phyloP scores from a whole-genome alignment of 176 grass and related monocot species.

The Avena insularis region DNA sequence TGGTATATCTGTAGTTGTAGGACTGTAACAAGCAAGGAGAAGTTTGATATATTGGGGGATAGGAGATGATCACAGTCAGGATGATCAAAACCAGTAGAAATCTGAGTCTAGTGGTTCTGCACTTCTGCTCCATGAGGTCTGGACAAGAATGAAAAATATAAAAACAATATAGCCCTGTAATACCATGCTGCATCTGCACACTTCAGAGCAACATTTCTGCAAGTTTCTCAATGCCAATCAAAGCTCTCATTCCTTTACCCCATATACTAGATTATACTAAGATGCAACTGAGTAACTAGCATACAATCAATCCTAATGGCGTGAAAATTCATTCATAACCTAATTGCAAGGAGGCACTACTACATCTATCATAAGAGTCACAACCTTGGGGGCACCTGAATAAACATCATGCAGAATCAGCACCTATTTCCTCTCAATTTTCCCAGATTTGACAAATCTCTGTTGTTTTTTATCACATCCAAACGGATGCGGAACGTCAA shows the following conservation, averaged over 20 bases:
- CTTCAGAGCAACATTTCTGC: background rate
- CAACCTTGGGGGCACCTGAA: background rate
- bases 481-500: background rate
- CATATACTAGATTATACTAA: background rate
- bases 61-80: background rate
- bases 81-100: background rate
- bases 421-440: background rate
- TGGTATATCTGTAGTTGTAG: background rate
- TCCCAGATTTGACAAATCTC: background rate
- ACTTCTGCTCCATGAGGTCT: background rate
- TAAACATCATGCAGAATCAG: background rate
- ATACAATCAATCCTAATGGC: background rate
- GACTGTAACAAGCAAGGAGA: slow-evolving; percentile 12
- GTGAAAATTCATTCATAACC: background rate
- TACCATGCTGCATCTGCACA: background rate
- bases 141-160: slow-evolving; percentile 13
- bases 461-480: slow-evolving; percentile 4
- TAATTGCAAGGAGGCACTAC: background rate
- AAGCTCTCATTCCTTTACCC: background rate
- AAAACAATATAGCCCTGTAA: background rate
- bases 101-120: background rate
- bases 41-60: background rate
- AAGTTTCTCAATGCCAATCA: slow-evolving; percentile 1
- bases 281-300: background rate
- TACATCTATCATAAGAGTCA: slow-evolving; percentile 4